Conservation (phyloP, 768 basidiomycete genomes). For the Lentinula raphanica region DNA sequence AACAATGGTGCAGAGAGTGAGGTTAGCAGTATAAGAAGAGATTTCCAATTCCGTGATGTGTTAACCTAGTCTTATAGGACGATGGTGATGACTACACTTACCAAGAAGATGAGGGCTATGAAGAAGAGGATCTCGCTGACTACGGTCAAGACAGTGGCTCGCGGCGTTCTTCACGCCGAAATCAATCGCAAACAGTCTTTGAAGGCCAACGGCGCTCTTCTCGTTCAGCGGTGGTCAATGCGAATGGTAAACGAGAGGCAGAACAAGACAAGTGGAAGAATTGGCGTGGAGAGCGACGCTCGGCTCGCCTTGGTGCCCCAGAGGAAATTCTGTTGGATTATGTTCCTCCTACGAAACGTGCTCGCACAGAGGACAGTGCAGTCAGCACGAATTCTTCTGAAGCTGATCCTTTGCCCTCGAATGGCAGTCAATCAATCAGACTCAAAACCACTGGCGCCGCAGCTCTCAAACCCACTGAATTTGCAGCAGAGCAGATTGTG, state of each 20-base stretch:
- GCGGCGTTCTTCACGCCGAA: slow-evolving; percentile 37
- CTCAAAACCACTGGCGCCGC: slow-evolving; percentile 57
- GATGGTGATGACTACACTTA: slow-evolving; percentile 65
- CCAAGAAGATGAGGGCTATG: slow-evolving; percentile 64
- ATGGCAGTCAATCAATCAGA: slow-evolving; percentile 31
- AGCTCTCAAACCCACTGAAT: slow-evolving; percentile 64
- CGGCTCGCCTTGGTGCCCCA: slow-evolving; percentile 56
- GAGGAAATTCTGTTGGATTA: slow-evolving; percentile 46
- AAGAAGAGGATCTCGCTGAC: slow-evolving; percentile 48
- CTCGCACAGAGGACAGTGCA: slow-evolving; percentile 72
- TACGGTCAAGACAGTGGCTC: slow-evolving; percentile 33
- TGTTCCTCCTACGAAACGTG: slow-evolving; percentile 56
- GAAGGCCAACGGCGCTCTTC: slow-evolving; percentile 48
- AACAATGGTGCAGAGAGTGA: slow-evolving; percentile 61
- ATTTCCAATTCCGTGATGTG: slow-evolving; percentile 10
- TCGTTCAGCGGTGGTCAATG: slow-evolving; percentile 41
- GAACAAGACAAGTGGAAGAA: slow-evolving; percentile 46
- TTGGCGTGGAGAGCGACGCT: slow-evolving; percentile 77
- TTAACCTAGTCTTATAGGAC: slow-evolving; percentile 34
- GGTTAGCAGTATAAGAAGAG: slow-evolving; percentile 33
- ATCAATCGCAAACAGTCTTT: slow-evolving; percentile 25
- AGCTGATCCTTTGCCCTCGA: slow-evolving; percentile 26
- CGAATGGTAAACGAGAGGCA: slow-evolving; percentile 49
- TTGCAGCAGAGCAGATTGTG: slow-evolving; percentile 68
- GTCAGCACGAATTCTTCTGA: slow-evolving; percentile 52